Evolutionary conservation across 1,284 basidiomycete species (phyloP).

Genomic region (Cutaneotrichosporon sp.): DNA sequence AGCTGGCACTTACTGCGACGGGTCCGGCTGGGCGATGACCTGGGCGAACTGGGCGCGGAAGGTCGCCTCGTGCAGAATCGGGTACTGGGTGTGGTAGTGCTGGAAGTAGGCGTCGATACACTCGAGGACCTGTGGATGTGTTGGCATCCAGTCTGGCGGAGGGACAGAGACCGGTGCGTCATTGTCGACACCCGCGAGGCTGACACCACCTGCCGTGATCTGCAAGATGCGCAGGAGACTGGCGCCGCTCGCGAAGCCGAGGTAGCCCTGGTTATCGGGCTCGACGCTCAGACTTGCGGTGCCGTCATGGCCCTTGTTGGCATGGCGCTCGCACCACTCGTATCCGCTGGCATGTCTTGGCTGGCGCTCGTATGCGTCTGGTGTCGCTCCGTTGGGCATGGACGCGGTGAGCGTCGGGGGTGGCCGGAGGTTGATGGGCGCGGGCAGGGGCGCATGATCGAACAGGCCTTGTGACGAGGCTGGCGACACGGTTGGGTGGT

Average conservation of each 20-base stretch:
- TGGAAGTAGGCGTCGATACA: slow-evolving; percentile 33
- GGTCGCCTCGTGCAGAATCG: slow-evolving; percentile 33
- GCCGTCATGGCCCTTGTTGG: slow-evolving; percentile 22
- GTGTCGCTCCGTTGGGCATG: slow-evolving; percentile 9
- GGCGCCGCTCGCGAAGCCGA: slow-evolving; percentile 32
- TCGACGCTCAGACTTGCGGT: slow-evolving; percentile 31
- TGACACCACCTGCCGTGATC: slow-evolving; percentile 21
- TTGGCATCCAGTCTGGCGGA: slow-evolving; percentile 18
- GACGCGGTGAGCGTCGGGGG: background rate
- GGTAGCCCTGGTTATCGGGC: slow-evolving; percentile 29
- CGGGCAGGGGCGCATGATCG: slow-evolving; percentile 12
- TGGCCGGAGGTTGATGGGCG: slow-evolving; percentile 6
- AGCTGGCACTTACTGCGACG: slow-evolving; percentile 18
- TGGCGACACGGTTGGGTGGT: slow-evolving; percentile 6
- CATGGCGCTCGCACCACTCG: slow-evolving; percentile 28
- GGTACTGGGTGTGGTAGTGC: slow-evolving; percentile 35
- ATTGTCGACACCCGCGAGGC: slow-evolving; percentile 3
- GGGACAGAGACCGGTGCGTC: slow-evolving; percentile 1
- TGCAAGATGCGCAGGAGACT: slow-evolving; percentile 32
- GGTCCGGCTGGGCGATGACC: slow-evolving; percentile 28
- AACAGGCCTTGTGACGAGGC: slow-evolving; percentile 6
- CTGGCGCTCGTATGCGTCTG: slow-evolving; percentile 23
- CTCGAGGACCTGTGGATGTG: slow-evolving; percentile 7
- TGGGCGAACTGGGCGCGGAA: slow-evolving; percentile 35
- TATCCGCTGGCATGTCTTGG: slow-evolving; percentile 24